Evolutionary conservation across 129 eudicot species (phyloP).

Genomic region (Arctium minus): DNA sequence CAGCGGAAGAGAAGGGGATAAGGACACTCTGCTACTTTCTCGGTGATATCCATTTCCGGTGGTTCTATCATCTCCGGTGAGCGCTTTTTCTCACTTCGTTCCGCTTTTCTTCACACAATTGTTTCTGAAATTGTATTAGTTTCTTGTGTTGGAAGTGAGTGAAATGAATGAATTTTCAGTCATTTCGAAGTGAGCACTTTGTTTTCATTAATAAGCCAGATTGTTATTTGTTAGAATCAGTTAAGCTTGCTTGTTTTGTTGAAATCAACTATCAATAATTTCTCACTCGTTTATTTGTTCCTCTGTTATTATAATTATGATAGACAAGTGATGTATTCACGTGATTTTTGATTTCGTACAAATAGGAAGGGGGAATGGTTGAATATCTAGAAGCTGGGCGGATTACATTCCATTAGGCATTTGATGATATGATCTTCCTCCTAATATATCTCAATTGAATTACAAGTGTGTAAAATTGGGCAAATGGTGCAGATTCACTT

Average conservation of each 20-base stretch:
- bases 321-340: too few species aligned
- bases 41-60: conserved; percentile 19
- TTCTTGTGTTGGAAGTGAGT: background rate
- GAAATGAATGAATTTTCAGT: background rate
- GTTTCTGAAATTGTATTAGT: background rate
- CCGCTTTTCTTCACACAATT: background rate
- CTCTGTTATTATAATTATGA: too few species aligned
- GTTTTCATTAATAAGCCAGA: background rate
- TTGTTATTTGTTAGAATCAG: too few species aligned
- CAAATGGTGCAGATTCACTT: background rate
- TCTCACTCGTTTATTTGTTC: too few species aligned
- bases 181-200: background rate
- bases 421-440: background rate
- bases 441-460: background rate
- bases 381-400: too few species aligned
- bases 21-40: background rate
- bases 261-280: too few species aligned
- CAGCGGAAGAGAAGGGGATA: conserved; percentile 14
- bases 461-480: conserved; percentile 10
- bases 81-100: background rate
- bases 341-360: too few species aligned
- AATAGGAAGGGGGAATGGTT: too few species aligned
- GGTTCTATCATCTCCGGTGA: conserved; percentile 21
- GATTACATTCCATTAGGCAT: background rate
- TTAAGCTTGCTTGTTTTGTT: background rate